Base-by-base conservation (phyloP, 306 rosid species). In the Acmispon strigosus region DNA sequence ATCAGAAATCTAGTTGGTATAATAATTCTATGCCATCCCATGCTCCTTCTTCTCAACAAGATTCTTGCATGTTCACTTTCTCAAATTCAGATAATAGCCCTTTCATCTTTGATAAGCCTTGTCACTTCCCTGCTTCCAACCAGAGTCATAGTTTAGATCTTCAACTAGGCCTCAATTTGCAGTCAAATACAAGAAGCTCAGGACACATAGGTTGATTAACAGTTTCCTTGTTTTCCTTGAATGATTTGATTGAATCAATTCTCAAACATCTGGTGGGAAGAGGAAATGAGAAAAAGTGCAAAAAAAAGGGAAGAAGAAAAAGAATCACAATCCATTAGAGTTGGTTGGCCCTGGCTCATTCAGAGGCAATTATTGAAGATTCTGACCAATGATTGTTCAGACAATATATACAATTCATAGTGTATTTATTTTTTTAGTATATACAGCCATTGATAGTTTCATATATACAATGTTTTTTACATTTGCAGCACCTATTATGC, bases 71-170 rank as follows among this genome's bases (percentile, higher is more conserved):
- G 73, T 90, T 90, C 56, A 81, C 84, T 63, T 74, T 90, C 65
- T 86, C 96, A 42, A 79, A 49, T 39, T 39, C 63, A 7, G 75
- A 75, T 75, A 55, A 34, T 36, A 72, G 42, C 37, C 78, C 86
- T 54, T 69, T 83, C 43, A 49, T 81, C 74, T 68, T 67, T 43
- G 76, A 22, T 22, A 3, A 71, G 70, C 85, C 91, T 65, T 80
- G 80, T 15, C 72, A 76, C 48, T 68, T 71, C 77, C 77, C 86
- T 66, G 77, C 75, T 68, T 71, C 85, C 47, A 80, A 84, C 14
- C 83, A 79, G 53, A 83, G 67, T 55, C 86, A 85, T 73, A 65
- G 10, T 58, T 79, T 87, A 76, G 96, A 93, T 88, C 94, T 93
- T 80, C 92, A 88, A 59, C 70, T 93, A 72, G 89, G 88, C 63